Base-by-base conservation (phyloP, 2,329 filamentous ascomycete genomes). In the Beauveria asiatica region DNA sequence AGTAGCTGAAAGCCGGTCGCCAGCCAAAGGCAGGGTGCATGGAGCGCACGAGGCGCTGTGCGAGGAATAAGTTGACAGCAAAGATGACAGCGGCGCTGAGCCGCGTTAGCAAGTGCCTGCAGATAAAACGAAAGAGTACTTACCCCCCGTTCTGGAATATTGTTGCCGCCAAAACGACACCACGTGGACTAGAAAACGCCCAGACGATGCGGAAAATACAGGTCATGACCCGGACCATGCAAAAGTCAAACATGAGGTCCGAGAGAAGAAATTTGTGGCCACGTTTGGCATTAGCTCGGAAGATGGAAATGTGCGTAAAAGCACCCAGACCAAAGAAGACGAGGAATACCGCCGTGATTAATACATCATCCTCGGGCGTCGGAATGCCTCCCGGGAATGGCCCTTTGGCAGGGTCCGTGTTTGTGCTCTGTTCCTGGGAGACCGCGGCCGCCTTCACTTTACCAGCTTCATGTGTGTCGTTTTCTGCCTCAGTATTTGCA, bases 221-320 rank as follows among this genome's bases (percentile, higher is more conserved):
- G 1, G 72, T 73, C 2, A 68, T 57, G 25, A 69, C 67, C 1
- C 74, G 65, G 1, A 73, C 67, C 67, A 74, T 69, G 59, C 69
- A 73, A 45, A 76, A 73, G 27, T 72, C 72, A 58, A 75, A 74
- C 19, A 75, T 61, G 10, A 71, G 63, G 46, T 65, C 67, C 2
- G 73, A 75, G 2, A 75, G 64, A 30, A 74, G 53, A 57, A 76
- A 76, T 62, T 75, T 76, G 65, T 75, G 74, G 1, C 68, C 67
- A 2, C 70, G 64, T 50, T 69, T 70, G 1, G 62, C 57, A 61
- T 76, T 76, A 1, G 62, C 46, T 17, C 60, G 60, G 61, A 65
- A 68, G 37, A 67, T 66, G 55, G 50, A 64, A 9, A 70, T 64
- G 51, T 70, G 68, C 1, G 64, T 61, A 23, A 65, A 63, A 1